Base-by-base conservation (phyloP, 495 filamentous ascomycete genomes). In the Penicillium angulare region DNA sequence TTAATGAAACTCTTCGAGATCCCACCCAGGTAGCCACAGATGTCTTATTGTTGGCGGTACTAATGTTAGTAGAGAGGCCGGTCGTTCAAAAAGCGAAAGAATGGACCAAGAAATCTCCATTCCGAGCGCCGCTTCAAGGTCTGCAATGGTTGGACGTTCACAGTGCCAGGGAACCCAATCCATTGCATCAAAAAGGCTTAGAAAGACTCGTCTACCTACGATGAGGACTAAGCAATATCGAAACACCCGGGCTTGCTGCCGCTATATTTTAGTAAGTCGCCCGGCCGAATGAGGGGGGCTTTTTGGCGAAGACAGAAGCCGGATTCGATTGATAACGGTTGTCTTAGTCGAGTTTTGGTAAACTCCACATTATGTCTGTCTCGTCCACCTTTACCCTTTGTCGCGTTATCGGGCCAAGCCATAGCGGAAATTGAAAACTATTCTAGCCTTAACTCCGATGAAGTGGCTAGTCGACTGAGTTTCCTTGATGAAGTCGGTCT, bases 131-230 rank as follows among this genome's bases (percentile, higher is more conserved):
- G 13, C 42, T 45, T 31, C 42, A 45, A 18, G 42, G 42, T 15
- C 42, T 45, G 3, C 42, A 45, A 10, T 45, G 42, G 42, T 20
- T 45, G 8, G 33, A 45, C n/a, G 42, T 45, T 1, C 42, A 45
- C 17, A 45, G 42, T 20, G 42, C 42, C 5, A 32, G 42, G 17
- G 24, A 45, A 17, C 42, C 42, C 2, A 32, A 45, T 32, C 2
- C 33, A 16, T 3, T n/a, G 1, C 42, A 45, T 29, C 42, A 45
- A 31, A 17, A 31, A 8, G 42, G 42, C 5, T 12, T 45, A 10
- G 32, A 27, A 10, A 15, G 16, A 10, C 16, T 45, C 15, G 16
- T 45, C 12, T 3, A 45, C 3, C 23, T 45, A 13, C 42, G 42
- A 4, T 24, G 42, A 10, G 42, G 42, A 1, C 26, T 45, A 5